phyloP scores from a whole-genome alignment of 768 basidiomycete genomes.

The Russula lepida region DNA sequence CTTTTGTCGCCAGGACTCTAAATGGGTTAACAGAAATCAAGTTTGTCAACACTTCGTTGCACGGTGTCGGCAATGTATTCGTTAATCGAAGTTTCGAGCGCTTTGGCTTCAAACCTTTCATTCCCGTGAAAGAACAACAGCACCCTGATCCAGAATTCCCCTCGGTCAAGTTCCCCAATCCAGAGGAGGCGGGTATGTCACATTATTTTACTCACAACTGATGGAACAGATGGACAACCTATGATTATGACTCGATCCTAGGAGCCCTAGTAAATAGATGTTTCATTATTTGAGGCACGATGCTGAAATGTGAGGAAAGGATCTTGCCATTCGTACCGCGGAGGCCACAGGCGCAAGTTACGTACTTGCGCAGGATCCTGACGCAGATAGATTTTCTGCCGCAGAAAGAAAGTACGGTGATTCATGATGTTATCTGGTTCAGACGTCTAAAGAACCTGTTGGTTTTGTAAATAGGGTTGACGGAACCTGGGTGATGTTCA shows the following conservation, averaged over 20 bases:
- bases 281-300: neutral
- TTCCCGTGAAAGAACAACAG: slow-evolving; percentile 58
- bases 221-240: neutral
- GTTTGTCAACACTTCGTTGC: slow-evolving; percentile 87
- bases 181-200: slow-evolving; percentile 72
- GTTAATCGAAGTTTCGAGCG: slow-evolving; percentile 46
- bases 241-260: neutral
- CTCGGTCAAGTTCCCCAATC: slow-evolving; percentile 80
- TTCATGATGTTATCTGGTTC: neutral
- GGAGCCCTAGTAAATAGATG: slow-evolving; percentile 23
- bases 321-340: slow-evolving; percentile 62
- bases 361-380: slow-evolving; percentile 85
- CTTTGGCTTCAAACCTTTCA: slow-evolving; percentile 52
- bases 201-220: neutral
- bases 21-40: slow-evolving; percentile 37
- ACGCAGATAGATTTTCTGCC: slow-evolving; percentile 75
- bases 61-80: slow-evolving; percentile 74
- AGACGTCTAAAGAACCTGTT: neutral
- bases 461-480: slow-evolving; percentile 28
- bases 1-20: slow-evolving; percentile 24
- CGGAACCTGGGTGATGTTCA: slow-evolving; percentile 63
- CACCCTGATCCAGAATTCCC: slow-evolving; percentile 78
- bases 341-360: slow-evolving; percentile 43
- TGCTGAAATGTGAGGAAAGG: slow-evolving; percentile 33
- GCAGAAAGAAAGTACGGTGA: slow-evolving; percentile 53